phyloP scores from a whole-genome alignment of 176 grass and related monocot species.

The Triticum monococcum region DNA sequence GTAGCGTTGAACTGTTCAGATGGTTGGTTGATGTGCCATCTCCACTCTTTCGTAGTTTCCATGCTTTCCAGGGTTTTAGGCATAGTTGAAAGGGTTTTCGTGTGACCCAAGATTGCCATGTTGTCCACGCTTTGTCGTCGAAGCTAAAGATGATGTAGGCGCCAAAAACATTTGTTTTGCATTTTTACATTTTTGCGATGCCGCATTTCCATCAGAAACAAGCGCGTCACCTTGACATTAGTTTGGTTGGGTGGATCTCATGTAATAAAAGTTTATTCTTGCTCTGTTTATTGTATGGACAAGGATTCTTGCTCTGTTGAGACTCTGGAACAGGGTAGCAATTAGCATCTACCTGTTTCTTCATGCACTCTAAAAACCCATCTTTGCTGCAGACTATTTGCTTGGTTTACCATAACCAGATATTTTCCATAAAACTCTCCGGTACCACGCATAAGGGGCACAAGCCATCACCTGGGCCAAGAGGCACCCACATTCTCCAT shows the following conservation, averaged over 20 bases:
- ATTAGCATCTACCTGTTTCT: too few species aligned
- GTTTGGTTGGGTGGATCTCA: background rate
- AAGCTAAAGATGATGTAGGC: background rate
- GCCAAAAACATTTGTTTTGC: background rate
- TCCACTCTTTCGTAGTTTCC: background rate
- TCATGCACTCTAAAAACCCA: background rate
- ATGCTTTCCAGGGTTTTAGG: background rate
- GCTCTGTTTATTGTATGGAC: too few species aligned
- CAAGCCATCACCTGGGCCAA: too few species aligned
- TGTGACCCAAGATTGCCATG: background rate
- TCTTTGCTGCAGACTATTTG: background rate
- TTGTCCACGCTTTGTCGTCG: background rate
- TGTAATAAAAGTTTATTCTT: background rate
- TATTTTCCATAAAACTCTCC: too few species aligned
- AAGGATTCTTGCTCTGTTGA: background rate
- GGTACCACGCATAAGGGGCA: too few species aligned
- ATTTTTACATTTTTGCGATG: background rate
- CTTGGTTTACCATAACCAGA: background rate
- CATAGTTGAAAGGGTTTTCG: background rate
- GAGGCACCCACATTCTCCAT: constrained; percentile 89
- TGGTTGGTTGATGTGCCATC: background rate
- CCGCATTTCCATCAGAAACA: background rate
- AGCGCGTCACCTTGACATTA: too few species aligned
- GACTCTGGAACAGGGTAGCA: background rate
- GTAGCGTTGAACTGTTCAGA: background rate